Evolutionary conservation across 441 rosid species (phyloP).

Genomic region (Jatropha multifida): DNA sequence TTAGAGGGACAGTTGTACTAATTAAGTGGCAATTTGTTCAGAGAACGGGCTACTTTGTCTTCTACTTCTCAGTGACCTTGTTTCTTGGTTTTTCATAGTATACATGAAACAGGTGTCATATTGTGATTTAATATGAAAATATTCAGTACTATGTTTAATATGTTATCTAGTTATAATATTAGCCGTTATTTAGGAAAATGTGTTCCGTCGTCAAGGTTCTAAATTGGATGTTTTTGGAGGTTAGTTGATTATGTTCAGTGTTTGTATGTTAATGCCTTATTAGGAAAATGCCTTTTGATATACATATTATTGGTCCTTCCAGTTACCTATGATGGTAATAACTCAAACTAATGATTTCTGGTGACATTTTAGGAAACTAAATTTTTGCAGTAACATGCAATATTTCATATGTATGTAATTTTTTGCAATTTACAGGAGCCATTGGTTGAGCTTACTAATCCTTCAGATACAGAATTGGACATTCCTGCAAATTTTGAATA

Average conservation of each 20-base stretch:
- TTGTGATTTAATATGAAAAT: no score
- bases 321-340: no score
- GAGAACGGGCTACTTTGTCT: not conserved
- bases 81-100: not conserved
- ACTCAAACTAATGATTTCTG: not conserved
- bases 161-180: no score
- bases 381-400: not conserved
- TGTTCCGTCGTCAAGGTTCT: no score
- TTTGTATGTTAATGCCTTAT: no score
- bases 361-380: not conserved
- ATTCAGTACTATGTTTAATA: no score
- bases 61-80: not conserved
- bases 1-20: no score
- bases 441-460: slow-evolving; percentile 57
- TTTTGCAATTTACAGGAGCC: slow-evolving; percentile 52
- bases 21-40: not conserved
- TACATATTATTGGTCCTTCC: no score
- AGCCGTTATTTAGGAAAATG: no score
- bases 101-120: not conserved
- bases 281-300: no score
- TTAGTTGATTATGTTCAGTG: no score
- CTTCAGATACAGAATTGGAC: slow-evolving; percentile 67
- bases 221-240: no score
- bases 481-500: slow-evolving; percentile 57
- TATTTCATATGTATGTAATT: slow-evolving; percentile 22